A percentile compares a stretch with the other conserved stretches of the same genome.
These are phyloP conservation scores for Ganoderma leucocontextum DNA, from an alignment of 1,284 basidiomycete genomes.

Conservation along the genomic window DNA sequence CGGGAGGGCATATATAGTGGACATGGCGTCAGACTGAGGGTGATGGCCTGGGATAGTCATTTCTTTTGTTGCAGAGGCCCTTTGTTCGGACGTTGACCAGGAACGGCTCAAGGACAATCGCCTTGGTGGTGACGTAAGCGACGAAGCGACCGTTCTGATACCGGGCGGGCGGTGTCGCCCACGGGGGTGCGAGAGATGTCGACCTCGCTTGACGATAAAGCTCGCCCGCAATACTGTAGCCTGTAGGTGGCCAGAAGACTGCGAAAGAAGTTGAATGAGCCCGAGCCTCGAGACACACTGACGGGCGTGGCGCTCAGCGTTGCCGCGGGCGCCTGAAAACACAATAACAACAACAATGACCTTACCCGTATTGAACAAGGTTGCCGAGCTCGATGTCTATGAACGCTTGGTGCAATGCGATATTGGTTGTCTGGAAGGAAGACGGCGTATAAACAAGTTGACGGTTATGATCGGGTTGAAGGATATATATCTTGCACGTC, in stretches of 20 bases:
- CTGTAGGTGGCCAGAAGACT: neutral
- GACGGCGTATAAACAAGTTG: neutral
- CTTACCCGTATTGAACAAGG: neutral
- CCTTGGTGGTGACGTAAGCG: conserved; percentile 14
- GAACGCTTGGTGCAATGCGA: neutral
- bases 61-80: conserved; percentile 34
- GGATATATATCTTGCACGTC: neutral
- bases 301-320: neutral
- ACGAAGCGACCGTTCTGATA: neutral
- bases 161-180: neutral
- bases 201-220: neutral
- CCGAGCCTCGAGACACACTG: neutral
- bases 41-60: conserved; percentile 24
- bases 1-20: conserved; percentile 30
- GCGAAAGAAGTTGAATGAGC: neutral
- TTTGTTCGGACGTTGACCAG: conserved; percentile 31
- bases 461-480: neutral
- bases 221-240: neutral
- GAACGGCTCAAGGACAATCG: conserved; percentile 34
- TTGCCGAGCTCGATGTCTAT: too few relatives aligned
- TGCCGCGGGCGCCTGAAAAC: neutral
- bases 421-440: neutral
- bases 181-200: neutral
- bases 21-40: conserved; percentile 18
- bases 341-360: conserved; percentile 3